A percentile compares a stretch with the other conserved stretches of the same genome.
Evolutionary conservation across 2,329 filamentous ascomycete genomes (phyloP).

Genomic region (Domatiomyces catenatus): DNA sequence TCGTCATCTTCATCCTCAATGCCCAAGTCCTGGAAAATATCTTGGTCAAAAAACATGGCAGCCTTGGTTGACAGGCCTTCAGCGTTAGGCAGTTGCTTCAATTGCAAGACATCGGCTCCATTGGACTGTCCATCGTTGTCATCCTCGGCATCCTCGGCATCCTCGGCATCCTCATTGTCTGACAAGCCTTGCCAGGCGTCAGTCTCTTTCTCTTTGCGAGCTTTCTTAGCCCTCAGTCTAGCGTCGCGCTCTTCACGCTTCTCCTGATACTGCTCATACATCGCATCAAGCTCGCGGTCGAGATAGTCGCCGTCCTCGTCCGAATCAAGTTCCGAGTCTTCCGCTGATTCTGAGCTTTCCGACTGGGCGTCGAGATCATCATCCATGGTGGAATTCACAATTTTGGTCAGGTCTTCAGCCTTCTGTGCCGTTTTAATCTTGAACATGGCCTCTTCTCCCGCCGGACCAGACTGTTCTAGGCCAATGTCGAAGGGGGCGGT

Average conservation of each 20-base stretch:
- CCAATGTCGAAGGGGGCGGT: constrained; percentile 89
- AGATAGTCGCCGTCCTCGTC: constrained; percentile 71
- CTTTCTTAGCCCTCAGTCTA: constrained; percentile 81
- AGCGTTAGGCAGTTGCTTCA: constrained; percentile 14
- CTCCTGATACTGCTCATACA: constrained; percentile 78
- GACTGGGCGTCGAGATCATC: constrained; percentile 38
- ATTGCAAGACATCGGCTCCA: neutral
- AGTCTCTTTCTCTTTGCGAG: constrained; percentile 63
- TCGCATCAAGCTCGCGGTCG: constrained; percentile 67
- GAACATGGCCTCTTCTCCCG: constrained; percentile 74
- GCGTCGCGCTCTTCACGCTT: constrained; percentile 64
- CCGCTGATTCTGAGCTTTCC: constrained; percentile 46
- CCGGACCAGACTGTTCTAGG: constrained; percentile 63
- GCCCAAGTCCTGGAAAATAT: constrained; percentile 77
- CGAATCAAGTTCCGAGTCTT: constrained; percentile 48
- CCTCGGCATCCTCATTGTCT: constrained; percentile 45
- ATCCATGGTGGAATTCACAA: constrained; percentile 67
- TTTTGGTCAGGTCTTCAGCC: constrained; percentile 50
- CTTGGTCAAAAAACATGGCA: constrained; percentile 80
- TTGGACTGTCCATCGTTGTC: neutral
- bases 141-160: constrained; percentile 25
- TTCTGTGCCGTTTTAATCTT: constrained; percentile 68
- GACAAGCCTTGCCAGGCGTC: constrained; percentile 90
- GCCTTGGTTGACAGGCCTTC: constrained; percentile 67
- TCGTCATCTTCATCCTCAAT: constrained; percentile 42